Evolutionary conservation across 768 basidiomycete genomes (phyloP), one percentile per base, ranked within the genome.

Genomic region (Gyrodon lividus): DNA sequence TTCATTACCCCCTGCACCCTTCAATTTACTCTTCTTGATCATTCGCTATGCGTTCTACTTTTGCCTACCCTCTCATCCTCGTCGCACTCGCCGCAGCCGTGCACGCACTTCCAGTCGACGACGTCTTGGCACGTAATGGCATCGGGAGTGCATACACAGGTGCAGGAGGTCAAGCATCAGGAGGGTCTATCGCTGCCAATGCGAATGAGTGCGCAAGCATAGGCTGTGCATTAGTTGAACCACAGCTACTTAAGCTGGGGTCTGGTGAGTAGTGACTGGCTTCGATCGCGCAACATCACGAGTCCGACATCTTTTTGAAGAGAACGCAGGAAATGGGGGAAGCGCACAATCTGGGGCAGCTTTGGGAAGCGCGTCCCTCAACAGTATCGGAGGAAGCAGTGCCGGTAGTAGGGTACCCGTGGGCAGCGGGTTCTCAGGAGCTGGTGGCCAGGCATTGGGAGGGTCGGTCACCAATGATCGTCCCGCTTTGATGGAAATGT

Each of bases 111-210:
- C 51, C 64, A 38, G 48, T 73, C 68, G 63, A 60, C 37, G 58
- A 54, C 20, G 43, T 60, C 31, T 48, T 43, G 17, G 43, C 53
- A 7, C 58, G 55, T 51, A 63, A 60, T 28, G 35, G 28, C 30
- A 38, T 56, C 17, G 46, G 50, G 14, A 55, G 39, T 22, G 24
- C 67, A 28, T 31, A 26, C 16, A 48, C 54, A 1, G 63, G 50
- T 43, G 48, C 54, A 20, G 73, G 71, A 16, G 71, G 73, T 20
- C 45, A 59, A 14, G 66, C 71, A 19, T 24, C 52, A 7, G 77
- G 75, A 17, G 77, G 76, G 5, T 61, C 64, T 5, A 68, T 72
- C 20, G 51, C 58, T 16, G 17, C 28, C 24, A 20, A 39, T 34
- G 19, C 41, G 19, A 33, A 16, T n/a, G 22, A 35, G 19, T 65